phyloP scores from a whole-genome alignment of 371 early-diverging fungal genomes.

The Astathelohania contejeani region DNA sequence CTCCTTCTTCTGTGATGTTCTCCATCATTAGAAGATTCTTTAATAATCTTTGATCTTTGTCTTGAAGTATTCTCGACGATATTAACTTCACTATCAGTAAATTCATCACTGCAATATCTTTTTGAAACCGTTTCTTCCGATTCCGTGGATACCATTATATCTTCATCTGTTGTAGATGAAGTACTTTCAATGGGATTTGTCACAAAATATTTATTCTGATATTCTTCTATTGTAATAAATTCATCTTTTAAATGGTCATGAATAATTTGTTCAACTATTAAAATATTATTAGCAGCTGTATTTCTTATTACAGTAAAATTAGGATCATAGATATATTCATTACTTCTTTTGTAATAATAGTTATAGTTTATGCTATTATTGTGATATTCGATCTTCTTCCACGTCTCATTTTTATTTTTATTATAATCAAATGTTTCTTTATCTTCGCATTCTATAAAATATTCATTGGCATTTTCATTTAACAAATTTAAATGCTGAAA shows the following conservation, averaged over 20 bases:
- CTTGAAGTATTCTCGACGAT: not conserved
- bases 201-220: conserved; percentile 1
- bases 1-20: too few species aligned
- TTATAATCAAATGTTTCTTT: conserved; percentile 8
- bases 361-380: not conserved
- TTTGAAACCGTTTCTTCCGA: not conserved
- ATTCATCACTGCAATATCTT: too few species aligned
- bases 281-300: not conserved
- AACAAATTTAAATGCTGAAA: conserved; percentile 20
- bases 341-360: conserved; percentile 15
- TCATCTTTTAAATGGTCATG: conserved; percentile 4
- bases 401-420: conserved; percentile 19
- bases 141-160: not conserved
- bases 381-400: conserved; percentile 9
- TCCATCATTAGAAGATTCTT: not conserved
- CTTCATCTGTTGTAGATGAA: not conserved
- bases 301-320: not conserved
- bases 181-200: not conserved
- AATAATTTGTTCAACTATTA: not conserved
- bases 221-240: not conserved
- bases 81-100: too few species aligned
- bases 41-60: not conserved
- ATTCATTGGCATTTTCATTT: not conserved
- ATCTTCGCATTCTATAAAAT: conserved; percentile 6
- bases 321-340: conserved; percentile 10